Conservation (phyloP, 306 rosid genomes). For the Sindora glabra region DNA sequence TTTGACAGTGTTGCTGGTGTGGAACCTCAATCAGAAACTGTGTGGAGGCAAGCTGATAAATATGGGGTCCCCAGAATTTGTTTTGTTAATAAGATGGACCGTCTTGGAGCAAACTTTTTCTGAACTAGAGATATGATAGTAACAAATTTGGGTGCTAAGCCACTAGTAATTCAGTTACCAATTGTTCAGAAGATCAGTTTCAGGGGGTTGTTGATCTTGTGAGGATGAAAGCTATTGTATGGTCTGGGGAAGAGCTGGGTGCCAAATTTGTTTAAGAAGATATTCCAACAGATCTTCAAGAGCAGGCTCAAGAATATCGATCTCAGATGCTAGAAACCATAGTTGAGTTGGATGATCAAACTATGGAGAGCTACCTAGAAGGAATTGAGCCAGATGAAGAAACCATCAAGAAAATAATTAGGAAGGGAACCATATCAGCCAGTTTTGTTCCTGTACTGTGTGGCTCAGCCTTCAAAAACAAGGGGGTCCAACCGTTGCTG, state of each 20-base stretch:
- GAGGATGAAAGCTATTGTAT: slow-evolving; percentile 82
- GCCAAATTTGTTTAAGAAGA: slow-evolving; percentile 72
- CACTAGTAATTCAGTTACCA: slow-evolving; percentile 85
- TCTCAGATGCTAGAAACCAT: slow-evolving; percentile 67
- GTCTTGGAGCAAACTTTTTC: slow-evolving; percentile 91
- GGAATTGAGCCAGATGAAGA: slow-evolving; percentile 85
- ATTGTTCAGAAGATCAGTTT: slow-evolving; percentile 77
- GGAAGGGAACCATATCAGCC: slow-evolving; percentile 65
- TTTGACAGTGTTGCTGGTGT: slow-evolving; percentile 98
- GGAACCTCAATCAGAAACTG: slow-evolving; percentile 95
- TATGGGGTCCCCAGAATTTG: slow-evolving; percentile 96
- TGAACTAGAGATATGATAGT: slow-evolving; percentile 96
- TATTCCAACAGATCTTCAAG: slow-evolving; percentile 68
- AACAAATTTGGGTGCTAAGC: slow-evolving; percentile 88
- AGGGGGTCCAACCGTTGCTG: slow-evolving; percentile 95
- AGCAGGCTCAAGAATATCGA: slow-evolving; percentile 64
- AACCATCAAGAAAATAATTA: slow-evolving; percentile 58
- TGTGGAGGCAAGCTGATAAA: slow-evolving; percentile 97
- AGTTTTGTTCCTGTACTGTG: slow-evolving; percentile 86
- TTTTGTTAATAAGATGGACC: slow-evolving; percentile 95
- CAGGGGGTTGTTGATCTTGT: slow-evolving; percentile 84
- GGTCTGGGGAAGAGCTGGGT: slow-evolving; percentile 97
- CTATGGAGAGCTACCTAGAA: slow-evolving; percentile 85
- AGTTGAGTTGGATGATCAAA: slow-evolving; percentile 77
- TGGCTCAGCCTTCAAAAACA: slow-evolving; percentile 97